A percentile compares a stretch with the other conserved stretches of the same genome.
Evolutionary conservation across 2,329 filamentous ascomycete species (phyloP).

Genomic region (Botrytis fabae): DNA sequence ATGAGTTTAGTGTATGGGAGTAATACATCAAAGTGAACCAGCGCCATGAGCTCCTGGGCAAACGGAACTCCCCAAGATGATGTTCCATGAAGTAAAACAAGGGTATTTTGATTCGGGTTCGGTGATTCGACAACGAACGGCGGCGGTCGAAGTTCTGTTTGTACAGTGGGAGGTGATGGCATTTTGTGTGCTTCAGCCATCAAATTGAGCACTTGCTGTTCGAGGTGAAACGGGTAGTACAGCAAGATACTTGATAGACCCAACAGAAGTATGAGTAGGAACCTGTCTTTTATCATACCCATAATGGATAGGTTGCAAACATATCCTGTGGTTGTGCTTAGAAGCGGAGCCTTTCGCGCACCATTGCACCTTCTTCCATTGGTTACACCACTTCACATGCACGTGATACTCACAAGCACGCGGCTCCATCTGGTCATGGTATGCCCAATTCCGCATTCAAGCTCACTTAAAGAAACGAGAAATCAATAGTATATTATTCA

Average conservation of each 20-base stretch:
- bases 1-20: constrained; percentile 29
- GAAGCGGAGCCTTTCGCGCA: background rate
- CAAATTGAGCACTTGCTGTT: background rate
- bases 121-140: constrained; percentile 29
- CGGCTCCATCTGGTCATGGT: background rate
- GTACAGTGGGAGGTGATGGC: background rate
- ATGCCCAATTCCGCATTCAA: background rate
- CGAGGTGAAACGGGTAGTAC: background rate
- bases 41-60: constrained; percentile 40
- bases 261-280: background rate
- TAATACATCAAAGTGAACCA: constrained; percentile 40
- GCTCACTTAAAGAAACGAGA: background rate
- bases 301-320: background rate
- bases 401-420: background rate
- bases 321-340: background rate
- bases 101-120: constrained; percentile 40
- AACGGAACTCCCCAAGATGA: constrained; percentile 43
- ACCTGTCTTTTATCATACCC: background rate
- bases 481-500: background rate
- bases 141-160: constrained; percentile 1
- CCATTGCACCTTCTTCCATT: background rate
- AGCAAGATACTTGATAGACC: background rate
- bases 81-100: constrained; percentile 47
- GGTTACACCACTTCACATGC: background rate
- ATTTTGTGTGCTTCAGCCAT: background rate